Evolutionary conservation across 2,329 filamentous ascomycete species (phyloP), one percentile per base, ranked within the genome.

Genomic region (Westerdykella ornata): DNA sequence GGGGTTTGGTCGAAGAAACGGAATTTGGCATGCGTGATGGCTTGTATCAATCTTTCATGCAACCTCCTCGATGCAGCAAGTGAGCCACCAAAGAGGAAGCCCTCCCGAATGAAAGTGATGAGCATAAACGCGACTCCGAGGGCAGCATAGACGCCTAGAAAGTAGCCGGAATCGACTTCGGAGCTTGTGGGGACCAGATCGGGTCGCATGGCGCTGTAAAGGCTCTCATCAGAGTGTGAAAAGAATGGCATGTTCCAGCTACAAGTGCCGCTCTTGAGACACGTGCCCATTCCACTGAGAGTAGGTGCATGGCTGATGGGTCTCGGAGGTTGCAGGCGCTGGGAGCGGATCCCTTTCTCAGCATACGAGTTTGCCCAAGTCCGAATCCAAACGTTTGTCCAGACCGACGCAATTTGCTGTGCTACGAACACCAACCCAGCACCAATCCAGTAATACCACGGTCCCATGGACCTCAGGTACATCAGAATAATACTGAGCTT

Each of bases 1-100:
- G 92, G 92, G 0, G 92, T 98, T 1, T 90, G 85, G 59, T 98
- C 92, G 59, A 98, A 98, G 71, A 98, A 98, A 61, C 86, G 88
- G 74, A 98, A 97, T 62, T 88, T 90, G 20, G 92, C 92, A 52
- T 89, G 81, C 12, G 87, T 84, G 17, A 98, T 81, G 1, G 84
- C 75, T 19, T 78, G 75, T 63, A 98, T 84, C 41, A 98, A 73
- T 28, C 78, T 73, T 51, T 82, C 76, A 63, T 98, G 92, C 15
- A 98, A 80, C 52, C 81, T 82, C 71, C 79, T 83, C 18, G 92
- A 97, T 2, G 92, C 92, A 18, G 82, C 84, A 35, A 97, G 73
- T 5, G 92, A 96, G 3, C 92, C 92, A 61, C 84, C 85, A 71
- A 98, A 98, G 18, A 98, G 76, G 70, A 94, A 88, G 35, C 85